Base-by-base conservation (phyloP, 2,329 filamentous ascomycete genomes). In the Hypomyces rosellus region DNA sequence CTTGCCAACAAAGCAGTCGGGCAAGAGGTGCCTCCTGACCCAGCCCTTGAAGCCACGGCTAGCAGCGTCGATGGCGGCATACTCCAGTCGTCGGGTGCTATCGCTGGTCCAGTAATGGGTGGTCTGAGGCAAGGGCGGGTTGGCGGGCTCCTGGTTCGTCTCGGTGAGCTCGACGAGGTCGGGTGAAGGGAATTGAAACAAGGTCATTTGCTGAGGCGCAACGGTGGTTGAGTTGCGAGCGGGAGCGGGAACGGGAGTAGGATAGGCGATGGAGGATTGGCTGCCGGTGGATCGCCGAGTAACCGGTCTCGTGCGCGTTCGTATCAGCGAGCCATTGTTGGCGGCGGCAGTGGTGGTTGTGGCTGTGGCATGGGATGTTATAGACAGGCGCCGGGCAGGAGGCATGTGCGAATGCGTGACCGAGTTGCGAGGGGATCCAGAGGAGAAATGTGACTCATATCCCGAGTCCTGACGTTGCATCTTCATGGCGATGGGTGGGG, bases 31-130 rank as follows among this genome's bases (percentile, higher is more conserved):
- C 40, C 75, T 72, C 61, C 77, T 70, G 34, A 83, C 59, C 76
- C 82, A 85, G 12, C 81, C 82, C 55, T 75, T 75, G 30, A 85
- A 70, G 4, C 82, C 82, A 2, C 73, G 72, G 34, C 74, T 77
- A 2, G 81, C 80, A 0, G 81, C 80, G 45, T 85, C 82, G 38
- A 85, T 85, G 49, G 82, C 82, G 0, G 81, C 82, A 57, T 85
- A 85, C 67, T 85, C 82, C 3, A 84, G 71, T 11, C 80, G 72
- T 3, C 82, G 74, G 0, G 81, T 84, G 48, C 72, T 73, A 60
- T 84, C 79, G 59, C 79, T 84, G 1, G 81, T 85, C 82, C 82
- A 85, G 66, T 85, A 85, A 60, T 84, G 80, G 1, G 78, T 80
- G 3, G 82, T 84, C 56, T 76, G 74, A 4, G 78, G 81, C 2